Evolutionary conservation across 1,284 basidiomycete species (phyloP).

Genomic region (Apiotrichum siamense): DNA sequence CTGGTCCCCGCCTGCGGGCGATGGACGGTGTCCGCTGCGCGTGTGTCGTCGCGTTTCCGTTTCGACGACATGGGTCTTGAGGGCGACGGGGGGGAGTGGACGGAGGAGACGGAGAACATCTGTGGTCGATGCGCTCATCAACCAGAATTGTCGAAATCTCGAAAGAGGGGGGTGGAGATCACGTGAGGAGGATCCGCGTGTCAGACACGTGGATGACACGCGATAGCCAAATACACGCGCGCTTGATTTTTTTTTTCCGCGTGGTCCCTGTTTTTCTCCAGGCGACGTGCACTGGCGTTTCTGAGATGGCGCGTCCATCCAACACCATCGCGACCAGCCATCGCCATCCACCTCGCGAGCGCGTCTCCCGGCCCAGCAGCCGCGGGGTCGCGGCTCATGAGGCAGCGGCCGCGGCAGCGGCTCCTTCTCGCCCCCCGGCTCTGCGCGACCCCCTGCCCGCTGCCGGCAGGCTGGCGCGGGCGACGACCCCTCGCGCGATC

Average conservation of each 20-base stretch:
- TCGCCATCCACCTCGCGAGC: too few species aligned
- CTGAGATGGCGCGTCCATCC: background rate
- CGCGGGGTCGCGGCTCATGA: too few species aligned
- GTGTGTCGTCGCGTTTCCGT: constrained; percentile 30
- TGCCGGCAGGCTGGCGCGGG: too few species aligned
- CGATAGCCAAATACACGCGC: background rate
- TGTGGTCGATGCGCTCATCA: background rate
- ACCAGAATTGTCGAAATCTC: background rate
- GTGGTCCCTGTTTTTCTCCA: background rate
- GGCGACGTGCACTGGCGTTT: background rate
- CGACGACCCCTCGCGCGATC: too few species aligned
- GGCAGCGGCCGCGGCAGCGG: too few species aligned
- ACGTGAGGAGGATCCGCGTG: background rate
- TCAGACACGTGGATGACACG: background rate
- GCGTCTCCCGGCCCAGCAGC: too few species aligned
- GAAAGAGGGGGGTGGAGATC: background rate
- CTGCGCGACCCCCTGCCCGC: too few species aligned
- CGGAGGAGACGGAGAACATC: background rate
- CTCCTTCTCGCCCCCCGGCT: too few species aligned
- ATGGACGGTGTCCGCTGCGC: constrained; percentile 17
- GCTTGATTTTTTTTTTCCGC: background rate
- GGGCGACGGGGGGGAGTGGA: background rate
- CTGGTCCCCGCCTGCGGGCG: constrained; percentile 31
- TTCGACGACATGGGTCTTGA: constrained; percentile 24
- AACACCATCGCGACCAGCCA: background rate